phyloP scores from a whole-genome alignment of 345 rosid species.

The Linum trigynum region DNA sequence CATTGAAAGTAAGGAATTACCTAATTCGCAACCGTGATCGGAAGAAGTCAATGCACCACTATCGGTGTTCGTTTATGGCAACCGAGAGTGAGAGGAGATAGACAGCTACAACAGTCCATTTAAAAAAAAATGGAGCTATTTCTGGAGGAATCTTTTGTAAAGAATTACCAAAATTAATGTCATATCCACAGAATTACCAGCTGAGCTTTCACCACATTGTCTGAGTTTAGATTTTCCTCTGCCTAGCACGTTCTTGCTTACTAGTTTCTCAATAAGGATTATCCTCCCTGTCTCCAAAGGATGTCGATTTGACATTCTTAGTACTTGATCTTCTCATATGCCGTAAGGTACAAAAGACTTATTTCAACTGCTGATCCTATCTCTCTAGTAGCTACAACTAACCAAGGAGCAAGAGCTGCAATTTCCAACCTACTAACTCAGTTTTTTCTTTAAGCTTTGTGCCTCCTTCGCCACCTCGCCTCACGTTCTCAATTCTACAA shows the following conservation, averaged over 20 bases:
- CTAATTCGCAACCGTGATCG: too few species aligned
- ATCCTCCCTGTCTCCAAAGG: conserved; percentile 28
- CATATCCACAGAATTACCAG: conserved; percentile 9
- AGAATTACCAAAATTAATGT: too few species aligned
- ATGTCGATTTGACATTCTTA: conserved; percentile 24
- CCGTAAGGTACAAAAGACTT: conserved; percentile 24
- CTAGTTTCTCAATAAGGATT: conserved; percentile 21
- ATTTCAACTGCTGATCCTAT: conserved; percentile 62
- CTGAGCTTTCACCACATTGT: conserved; percentile 18
- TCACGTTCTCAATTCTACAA: conserved; percentile 55
- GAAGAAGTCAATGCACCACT: too few species aligned
- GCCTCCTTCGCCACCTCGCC: conserved; percentile 83
- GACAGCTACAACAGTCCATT: too few species aligned
- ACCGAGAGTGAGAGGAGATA: too few species aligned
- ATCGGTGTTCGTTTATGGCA: too few species aligned
- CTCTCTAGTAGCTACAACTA: conserved; percentile 86
- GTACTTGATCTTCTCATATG: conserved; percentile 39
- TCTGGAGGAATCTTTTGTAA: too few species aligned
- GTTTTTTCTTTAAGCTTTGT: conserved; percentile 68
- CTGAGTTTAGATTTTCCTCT: conserved; percentile 7
- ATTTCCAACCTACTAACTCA: conserved; percentile 44
- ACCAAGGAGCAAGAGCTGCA: conserved; percentile 78
- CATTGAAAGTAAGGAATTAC: too few species aligned
- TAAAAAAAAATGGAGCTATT: too few species aligned
- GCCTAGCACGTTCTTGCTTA: conserved; percentile 13